A percentile compares a stretch with the other conserved stretches of the same genome.
Conservation (phyloP, 1,284 basidiomycete genomes). For the Malassezia yamatoensis region DNA sequence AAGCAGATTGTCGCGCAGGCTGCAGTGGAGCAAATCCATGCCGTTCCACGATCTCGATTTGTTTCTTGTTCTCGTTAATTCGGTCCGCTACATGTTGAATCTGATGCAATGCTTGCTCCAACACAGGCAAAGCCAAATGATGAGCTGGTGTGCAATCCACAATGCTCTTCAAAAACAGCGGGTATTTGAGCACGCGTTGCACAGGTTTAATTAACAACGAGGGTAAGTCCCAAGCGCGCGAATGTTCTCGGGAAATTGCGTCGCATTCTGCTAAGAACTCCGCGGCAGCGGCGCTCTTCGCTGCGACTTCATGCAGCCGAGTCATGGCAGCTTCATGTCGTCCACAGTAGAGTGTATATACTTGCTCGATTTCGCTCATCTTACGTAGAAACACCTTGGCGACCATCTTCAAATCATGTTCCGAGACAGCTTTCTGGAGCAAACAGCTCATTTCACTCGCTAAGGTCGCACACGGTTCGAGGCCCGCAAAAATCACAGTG, state of each 20-base stretch:
- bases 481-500: constrained; percentile 67
- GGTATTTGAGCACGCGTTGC: constrained; percentile 60
- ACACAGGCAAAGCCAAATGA: constrained; percentile 63
- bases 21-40: constrained; percentile 9
- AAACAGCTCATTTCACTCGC: constrained; percentile 57
- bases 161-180: constrained; percentile 69
- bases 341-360: constrained; percentile 78
- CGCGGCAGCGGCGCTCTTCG: constrained; percentile 27
- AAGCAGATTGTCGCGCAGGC: neutral
- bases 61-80: constrained; percentile 74
- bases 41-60: constrained; percentile 61
- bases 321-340: constrained; percentile 66
- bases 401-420: constrained; percentile 55
- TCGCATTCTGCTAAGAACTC: constrained; percentile 48
- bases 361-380: constrained; percentile 65
- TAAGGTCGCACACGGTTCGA: constrained; percentile 63
- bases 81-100: constrained; percentile 69
- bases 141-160: constrained; percentile 57
- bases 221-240: constrained; percentile 80
- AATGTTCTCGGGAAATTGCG: constrained; percentile 33
- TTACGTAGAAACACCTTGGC: constrained; percentile 66
- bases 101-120: constrained; percentile 58
- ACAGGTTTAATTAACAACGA: constrained; percentile 66
- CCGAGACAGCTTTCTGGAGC: constrained; percentile 45
- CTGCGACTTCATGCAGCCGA: constrained; percentile 49